Evolutionary conservation across 106 monocot species (phyloP), one percentile per base, ranked within the genome.

Genomic region (Acorus gramineus): DNA sequence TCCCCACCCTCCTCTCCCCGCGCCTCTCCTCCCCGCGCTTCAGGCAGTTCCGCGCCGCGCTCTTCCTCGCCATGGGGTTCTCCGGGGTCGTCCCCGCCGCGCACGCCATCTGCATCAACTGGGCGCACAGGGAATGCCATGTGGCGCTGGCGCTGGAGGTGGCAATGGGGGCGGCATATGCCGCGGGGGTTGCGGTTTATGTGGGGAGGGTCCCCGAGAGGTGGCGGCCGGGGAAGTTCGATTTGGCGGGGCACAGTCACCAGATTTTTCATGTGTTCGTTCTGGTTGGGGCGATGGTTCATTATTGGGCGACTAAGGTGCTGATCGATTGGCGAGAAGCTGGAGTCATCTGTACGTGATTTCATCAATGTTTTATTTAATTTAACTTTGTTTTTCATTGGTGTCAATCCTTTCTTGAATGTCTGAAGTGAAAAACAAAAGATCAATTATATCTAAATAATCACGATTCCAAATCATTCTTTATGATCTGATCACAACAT

Each of bases 191-290:
- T 0, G 82, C 47, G 2, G 60, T 95, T 6, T 95, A 95, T 51
- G 82, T 85, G 42, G 71, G 69, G 60, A 64, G 90, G 47, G 78
- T 96, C 50, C 95, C 90, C 0, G 95, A 96, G 74, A 49, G 78
- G 70, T 90, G 95, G 95, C 67, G 72, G 59, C 95, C 95, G 3
- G 90, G 90, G 5, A 59, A 49, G 13, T 96, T 90, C 60, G 95
- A 96, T 58, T 55, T 90, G 8, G 82, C 80, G 0, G 86, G 95
- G 0, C 95, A 96, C 14, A 96, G 95, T 62, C 95, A 96, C 47
- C 95, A 96, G 76, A 90, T 96, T 46, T 96, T 96, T 59, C 95
- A 96, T 54, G 79, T 90, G 69, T 75, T 96, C 44, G 90, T 96
- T 11, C 47, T 96, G 5, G 64, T 80, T 3, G 90, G 95, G 0